A percentile compares a stretch with the other conserved stretches of the same genome.
Conservation (phyloP, 305 asterid genomes). For the Solanum hybrid region DNA sequence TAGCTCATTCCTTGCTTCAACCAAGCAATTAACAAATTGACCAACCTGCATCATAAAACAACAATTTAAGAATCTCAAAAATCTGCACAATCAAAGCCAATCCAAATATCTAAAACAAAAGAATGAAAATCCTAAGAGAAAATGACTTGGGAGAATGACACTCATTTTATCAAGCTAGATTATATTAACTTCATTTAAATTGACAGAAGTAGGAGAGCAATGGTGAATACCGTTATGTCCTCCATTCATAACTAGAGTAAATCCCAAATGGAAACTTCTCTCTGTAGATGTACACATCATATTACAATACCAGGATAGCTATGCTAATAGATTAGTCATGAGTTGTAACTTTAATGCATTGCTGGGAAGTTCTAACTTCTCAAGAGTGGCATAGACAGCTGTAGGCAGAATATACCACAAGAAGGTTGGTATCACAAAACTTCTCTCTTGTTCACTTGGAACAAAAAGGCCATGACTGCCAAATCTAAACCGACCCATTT, state of each 20-base stretch:
- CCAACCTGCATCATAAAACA: conserved; percentile 48
- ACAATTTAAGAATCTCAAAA: background rate
- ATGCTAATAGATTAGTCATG: background rate
- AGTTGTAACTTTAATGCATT: background rate
- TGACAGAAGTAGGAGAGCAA: background rate
- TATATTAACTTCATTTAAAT: background rate
- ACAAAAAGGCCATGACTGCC: background rate
- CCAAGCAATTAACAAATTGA: conserved; percentile 66
- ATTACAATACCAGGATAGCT: background rate
- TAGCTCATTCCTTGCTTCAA: conserved; percentile 65
- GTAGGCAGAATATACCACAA: background rate
- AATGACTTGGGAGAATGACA: background rate
- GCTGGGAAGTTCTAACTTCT: background rate
- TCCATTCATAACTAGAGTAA: background rate
- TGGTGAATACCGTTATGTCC: background rate
- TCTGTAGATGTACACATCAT: background rate
- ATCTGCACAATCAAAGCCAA: background rate
- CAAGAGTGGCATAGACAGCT: background rate
- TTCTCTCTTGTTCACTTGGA: background rate
- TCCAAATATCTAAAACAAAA: background rate
- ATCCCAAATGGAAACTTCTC: background rate
- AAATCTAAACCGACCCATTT: background rate
- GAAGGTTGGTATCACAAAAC: background rate
- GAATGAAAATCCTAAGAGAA: background rate
- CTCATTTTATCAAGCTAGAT: background rate